phyloP scores from a whole-genome alignment of 2,329 filamentous ascomycete species.

The Arthrobotrys megalospora region DNA sequence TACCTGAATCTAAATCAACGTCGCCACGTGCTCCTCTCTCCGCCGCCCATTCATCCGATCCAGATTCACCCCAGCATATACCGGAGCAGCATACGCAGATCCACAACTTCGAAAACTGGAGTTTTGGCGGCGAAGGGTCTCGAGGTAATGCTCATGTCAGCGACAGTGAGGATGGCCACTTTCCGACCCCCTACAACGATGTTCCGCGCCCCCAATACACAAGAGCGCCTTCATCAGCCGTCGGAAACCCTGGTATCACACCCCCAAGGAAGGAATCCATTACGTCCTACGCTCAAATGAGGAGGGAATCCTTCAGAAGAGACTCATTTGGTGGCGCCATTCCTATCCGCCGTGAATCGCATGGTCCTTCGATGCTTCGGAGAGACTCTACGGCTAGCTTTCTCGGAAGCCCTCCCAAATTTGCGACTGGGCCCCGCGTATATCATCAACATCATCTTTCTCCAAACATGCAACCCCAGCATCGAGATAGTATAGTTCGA shows the following conservation, averaged over 20 bases:
- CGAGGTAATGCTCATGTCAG: neutral
- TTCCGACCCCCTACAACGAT: slow-evolving; percentile 43
- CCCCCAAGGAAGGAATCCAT: slow-evolving; percentile 46
- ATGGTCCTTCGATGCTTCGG: slow-evolving; percentile 45
- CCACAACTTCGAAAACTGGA: slow-evolving; percentile 45
- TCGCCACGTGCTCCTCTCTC: slow-evolving; percentile 45
- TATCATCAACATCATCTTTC: slow-evolving; percentile 48
- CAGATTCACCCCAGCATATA: slow-evolving; percentile 26
- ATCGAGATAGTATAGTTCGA: slow-evolving; percentile 30
- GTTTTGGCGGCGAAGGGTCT: slow-evolving; percentile 25
- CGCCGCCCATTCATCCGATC: slow-evolving; percentile 15
- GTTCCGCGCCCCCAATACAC: slow-evolving; percentile 44
- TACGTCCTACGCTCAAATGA: slow-evolving; percentile 53
- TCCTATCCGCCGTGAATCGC: slow-evolving; percentile 35
- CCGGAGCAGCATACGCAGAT: slow-evolving; percentile 16
- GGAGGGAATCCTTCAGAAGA: slow-evolving; percentile 42
- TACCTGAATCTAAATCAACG: slow-evolving; percentile 29
- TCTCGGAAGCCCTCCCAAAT: slow-evolving; percentile 44
- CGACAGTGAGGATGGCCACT: slow-evolving; percentile 23
- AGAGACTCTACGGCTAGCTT: slow-evolving; percentile 59
- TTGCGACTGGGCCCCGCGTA: slow-evolving; percentile 58
- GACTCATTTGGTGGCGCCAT: slow-evolving; percentile 51
- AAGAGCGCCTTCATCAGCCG: slow-evolving; percentile 54
- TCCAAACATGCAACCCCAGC: slow-evolving; percentile 21
- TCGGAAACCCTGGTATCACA: slow-evolving; percentile 34